A percentile compares a stretch with the other conserved stretches of the same genome.
Conservation (phyloP, 2,329 filamentous ascomycete genomes). For the Trichocomaceae sp. region DNA sequence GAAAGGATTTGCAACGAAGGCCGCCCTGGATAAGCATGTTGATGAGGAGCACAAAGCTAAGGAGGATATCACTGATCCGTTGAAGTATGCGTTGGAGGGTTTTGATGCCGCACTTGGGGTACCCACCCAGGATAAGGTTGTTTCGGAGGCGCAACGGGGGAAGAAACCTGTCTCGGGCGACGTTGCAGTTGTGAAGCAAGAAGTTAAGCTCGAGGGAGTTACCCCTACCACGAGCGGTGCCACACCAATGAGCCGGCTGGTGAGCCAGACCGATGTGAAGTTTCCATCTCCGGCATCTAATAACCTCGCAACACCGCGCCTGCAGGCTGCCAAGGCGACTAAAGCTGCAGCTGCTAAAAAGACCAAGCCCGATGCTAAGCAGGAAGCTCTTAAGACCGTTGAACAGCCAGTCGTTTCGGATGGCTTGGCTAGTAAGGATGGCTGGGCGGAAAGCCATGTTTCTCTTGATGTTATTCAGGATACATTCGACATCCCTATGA, state of each 20-base stretch:
- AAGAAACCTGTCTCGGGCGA: not conserved
- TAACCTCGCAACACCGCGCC: constrained; percentile 29
- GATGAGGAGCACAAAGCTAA: constrained; percentile 48
- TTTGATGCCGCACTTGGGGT: constrained; percentile 45
- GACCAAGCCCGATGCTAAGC: constrained; percentile 22
- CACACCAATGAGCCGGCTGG: constrained; percentile 29
- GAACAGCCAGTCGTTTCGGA: constrained; percentile 4
- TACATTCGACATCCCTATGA: constrained; percentile 30
- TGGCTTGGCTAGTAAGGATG: constrained; percentile 22
- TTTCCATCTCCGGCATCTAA: constrained; percentile 28
- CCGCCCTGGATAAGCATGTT: constrained; percentile 49
- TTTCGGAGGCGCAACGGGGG: constrained; percentile 18
- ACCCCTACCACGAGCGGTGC: constrained; percentile 25
- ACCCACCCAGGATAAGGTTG: constrained; percentile 34
- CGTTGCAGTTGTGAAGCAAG: constrained; percentile 19
- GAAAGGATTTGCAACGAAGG: constrained; percentile 50
- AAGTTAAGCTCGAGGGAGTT: constrained; percentile 20
- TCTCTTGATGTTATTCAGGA: constrained; percentile 33
- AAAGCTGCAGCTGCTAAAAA: constrained; percentile 24
- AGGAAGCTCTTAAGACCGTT: constrained; percentile 17
- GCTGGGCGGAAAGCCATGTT: constrained; percentile 33
- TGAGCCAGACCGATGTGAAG: constrained; percentile 30
- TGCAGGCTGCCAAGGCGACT: constrained; percentile 21
- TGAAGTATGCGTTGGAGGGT: constrained; percentile 51
- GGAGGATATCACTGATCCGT: constrained; percentile 46